Conservation (phyloP, 2,329 filamentous ascomycete species). For the Nemania abortiva region DNA sequence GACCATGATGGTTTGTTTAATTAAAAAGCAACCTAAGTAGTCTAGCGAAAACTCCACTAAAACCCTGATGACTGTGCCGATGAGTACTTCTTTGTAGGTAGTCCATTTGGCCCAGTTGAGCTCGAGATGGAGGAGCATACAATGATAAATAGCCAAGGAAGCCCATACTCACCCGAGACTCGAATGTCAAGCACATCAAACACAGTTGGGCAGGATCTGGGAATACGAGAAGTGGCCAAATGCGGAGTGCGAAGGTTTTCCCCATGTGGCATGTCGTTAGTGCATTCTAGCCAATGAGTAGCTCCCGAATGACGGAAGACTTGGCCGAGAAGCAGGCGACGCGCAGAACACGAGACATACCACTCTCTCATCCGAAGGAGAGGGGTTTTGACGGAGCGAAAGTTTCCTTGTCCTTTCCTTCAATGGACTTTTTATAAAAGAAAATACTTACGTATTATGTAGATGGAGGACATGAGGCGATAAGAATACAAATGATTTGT, state of each 20-base stretch:
- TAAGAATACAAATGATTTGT: not conserved
- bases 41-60: not conserved
- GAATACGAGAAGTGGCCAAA: conserved; percentile 40
- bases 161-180: not conserved
- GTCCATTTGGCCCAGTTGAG: not conserved
- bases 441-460: not conserved
- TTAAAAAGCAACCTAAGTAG: no score
- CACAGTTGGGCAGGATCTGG: conserved; percentile 19
- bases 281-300: conserved; percentile 41
- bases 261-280: conserved; percentile 46
- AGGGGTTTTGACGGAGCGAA: not conserved
- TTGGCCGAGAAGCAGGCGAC: conserved; percentile 18
- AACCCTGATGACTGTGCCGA: not conserved
- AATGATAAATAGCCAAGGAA: not conserved
- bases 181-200: not conserved
- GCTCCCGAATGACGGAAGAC: conserved; percentile 25
- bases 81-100: not conserved
- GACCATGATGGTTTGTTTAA: not conserved
- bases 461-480: not conserved
- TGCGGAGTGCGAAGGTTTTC: conserved; percentile 41
- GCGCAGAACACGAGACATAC: conserved; percentile 30
- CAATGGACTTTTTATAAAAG: not conserved
- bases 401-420: not conserved
- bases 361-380: not conserved
- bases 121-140: not conserved